Conservation (phyloP, 805 yeast species). For the Zygotorulaspora florentina region DNA sequence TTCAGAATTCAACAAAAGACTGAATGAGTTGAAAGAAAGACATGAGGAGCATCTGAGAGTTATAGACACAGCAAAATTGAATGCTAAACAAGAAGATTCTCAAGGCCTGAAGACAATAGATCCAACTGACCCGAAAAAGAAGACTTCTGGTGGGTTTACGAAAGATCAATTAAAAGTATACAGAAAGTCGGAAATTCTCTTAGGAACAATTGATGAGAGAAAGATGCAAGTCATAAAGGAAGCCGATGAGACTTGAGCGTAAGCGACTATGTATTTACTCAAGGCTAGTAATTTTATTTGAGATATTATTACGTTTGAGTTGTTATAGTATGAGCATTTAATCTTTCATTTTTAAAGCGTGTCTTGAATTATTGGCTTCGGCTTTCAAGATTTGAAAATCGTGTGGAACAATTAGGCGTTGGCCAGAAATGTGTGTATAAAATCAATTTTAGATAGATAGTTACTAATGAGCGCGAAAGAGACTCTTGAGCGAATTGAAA, state of each 20-base stretch:
- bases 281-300: too few species aligned
- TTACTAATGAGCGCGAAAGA: neutral
- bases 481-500: neutral
- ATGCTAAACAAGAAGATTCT: constrained; percentile 70
- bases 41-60: constrained; percentile 65
- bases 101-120: constrained; percentile 32
- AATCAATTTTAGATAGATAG: too few species aligned
- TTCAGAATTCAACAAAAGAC: constrained; percentile 61
- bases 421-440: too few species aligned
- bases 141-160: constrained; percentile 46
- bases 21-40: constrained; percentile 51
- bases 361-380: neutral
- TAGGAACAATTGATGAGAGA: constrained; percentile 51
- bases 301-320: too few species aligned
- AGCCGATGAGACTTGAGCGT: constrained; percentile 2
- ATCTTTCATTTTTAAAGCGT: neutral
- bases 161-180: constrained; percentile 38
- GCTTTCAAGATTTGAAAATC: neutral
- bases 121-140: constrained; percentile 41
- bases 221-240: constrained; percentile 32
- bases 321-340: too few species aligned
- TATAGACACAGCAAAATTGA: constrained; percentile 59
- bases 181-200: constrained; percentile 65
- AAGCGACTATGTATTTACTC: neutral
- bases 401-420: too few species aligned